Conservation (phyloP, 1,284 basidiomycete species). For the Wolfiporia cocos region DNA sequence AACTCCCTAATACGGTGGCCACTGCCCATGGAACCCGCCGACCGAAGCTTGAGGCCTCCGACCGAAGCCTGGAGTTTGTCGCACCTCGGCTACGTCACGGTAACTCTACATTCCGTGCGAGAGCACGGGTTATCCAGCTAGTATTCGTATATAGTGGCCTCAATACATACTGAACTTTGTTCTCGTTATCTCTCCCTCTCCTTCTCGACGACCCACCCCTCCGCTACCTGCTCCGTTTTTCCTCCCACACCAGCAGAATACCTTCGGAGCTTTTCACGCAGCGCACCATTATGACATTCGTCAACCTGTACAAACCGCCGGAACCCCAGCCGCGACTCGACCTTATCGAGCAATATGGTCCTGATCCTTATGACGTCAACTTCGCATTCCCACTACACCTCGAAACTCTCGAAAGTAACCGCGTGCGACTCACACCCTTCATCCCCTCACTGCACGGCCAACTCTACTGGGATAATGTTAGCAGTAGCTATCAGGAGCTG, state of each 20-base stretch:
- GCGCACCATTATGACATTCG: conserved; percentile 20
- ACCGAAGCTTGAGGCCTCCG: too few species aligned
- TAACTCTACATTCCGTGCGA: too few species aligned
- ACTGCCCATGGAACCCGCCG: too few species aligned
- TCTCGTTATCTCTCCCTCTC: too few species aligned
- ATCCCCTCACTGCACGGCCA: conserved; percentile 13
- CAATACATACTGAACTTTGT: too few species aligned
- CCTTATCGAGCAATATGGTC: conserved; percentile 17
- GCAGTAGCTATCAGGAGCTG: conserved; percentile 20
- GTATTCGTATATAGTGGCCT: too few species aligned
- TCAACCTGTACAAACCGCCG: conserved; percentile 14
- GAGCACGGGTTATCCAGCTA: too few species aligned
- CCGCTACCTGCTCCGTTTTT: not conserved
- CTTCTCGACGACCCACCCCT: conserved; percentile 9
- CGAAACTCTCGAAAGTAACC: conserved; percentile 20
- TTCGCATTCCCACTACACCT: conserved; percentile 27
- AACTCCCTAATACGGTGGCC: too few species aligned
- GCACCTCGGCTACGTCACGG: too few species aligned
- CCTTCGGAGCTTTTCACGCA: too few species aligned
- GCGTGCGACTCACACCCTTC: conserved; percentile 28
- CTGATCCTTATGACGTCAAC: conserved; percentile 28
- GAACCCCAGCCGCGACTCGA: not conserved
- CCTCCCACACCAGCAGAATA: conserved; percentile 13
- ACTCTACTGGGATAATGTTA: conserved; percentile 10
- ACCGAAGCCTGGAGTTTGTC: too few species aligned